A percentile compares a stretch with the other conserved stretches of the same genome.
Conservation (phyloP, 371 early-diverging fungal genomes). For the Rhizopus microsporus region DNA sequence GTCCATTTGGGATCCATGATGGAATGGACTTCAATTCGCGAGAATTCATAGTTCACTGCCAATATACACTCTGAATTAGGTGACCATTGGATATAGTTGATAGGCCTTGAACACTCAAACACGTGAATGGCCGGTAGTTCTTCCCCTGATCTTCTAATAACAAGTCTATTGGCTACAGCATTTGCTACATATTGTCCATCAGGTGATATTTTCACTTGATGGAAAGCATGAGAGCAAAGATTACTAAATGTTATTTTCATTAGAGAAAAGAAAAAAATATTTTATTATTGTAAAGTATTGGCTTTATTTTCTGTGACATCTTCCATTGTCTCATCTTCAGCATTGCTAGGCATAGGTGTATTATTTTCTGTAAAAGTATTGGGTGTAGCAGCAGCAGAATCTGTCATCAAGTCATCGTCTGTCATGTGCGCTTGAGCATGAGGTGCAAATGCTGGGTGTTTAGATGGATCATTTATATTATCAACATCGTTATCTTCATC, state of each 20-base stretch:
- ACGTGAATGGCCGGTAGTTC: conserved; percentile 66
- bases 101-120: conserved; percentile 46
- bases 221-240: conserved; percentile 67
- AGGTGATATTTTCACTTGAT: conserved; percentile 67
- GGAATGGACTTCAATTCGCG: conserved; percentile 63
- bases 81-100: conserved; percentile 72
- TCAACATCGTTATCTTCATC: conserved; percentile 34
- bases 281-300: not conserved
- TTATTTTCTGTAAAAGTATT: conserved; percentile 13
- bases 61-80: conserved; percentile 63
- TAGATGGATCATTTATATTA: conserved; percentile 41
- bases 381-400: conserved; percentile 27
- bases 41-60: conserved; percentile 53
- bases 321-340: conserved; percentile 19
- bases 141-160: conserved; percentile 52
- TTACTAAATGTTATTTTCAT: conserved; percentile 36
- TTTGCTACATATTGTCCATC: conserved; percentile 68
- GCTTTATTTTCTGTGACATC: not conserved
- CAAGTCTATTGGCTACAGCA: conserved; percentile 67
- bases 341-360: conserved; percentile 19
- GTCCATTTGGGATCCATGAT: conserved; percentile 65
- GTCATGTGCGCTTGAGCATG: conserved; percentile 40
- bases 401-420: conserved; percentile 35
- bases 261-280: conserved; percentile 1
- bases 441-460: conserved; percentile 47